Base-by-base conservation (phyloP, 1,284 basidiomycete species). In the Rhodotorula sp. region DNA sequence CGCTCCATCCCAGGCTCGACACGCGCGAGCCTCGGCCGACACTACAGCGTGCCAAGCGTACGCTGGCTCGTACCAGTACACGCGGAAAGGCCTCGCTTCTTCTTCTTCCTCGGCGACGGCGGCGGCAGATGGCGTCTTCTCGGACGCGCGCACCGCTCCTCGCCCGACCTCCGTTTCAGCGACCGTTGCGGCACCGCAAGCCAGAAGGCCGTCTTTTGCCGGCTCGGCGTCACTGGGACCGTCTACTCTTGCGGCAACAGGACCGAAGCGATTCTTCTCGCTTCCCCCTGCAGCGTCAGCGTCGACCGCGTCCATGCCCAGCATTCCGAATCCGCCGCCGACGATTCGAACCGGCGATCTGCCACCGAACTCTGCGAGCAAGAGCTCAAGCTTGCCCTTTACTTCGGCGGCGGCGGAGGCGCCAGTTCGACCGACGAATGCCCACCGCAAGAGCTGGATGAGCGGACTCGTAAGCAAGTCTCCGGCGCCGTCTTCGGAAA, bases 371-470 rank as follows among this genome's bases (percentile, higher is more conserved):
- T 8, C n/a, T 16, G 50, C 10, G 10, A 16, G n/a, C 8, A 52
- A 52, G 14, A 21, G 50, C 50, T 21, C 50, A 23, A 52, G 50
- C 50, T 8, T 52, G 21, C 50, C 50, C 21, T 21, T n/a, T 8
- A 14, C 21, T 10, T 8, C 12, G 50, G 4, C n/a, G 8, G n/a
- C 23, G 23, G 50, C 21, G 23, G 49, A 10, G 21, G 50, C 21
- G n/a, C 50, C 50, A 26, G 45, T 26, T 8, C 31, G 61, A 21
- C 49, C 62, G 62, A 57, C 43, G 12, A 48, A n/a, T 18, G 21
- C 23, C 15, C 31, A 57, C 15, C 48, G 69, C 18, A 64, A 57
- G 34, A 70, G 65, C 61, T 70, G 69, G 69, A 63, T 70, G 50
- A 67, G 63, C 60, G 45, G 31, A 15, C 60, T 64, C 10, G 61